Evolutionary conservation across 176 grass and related monocot genomes (phyloP), one percentile per base, ranked within the genome.

Genomic region (Oryza officinalis): DNA sequence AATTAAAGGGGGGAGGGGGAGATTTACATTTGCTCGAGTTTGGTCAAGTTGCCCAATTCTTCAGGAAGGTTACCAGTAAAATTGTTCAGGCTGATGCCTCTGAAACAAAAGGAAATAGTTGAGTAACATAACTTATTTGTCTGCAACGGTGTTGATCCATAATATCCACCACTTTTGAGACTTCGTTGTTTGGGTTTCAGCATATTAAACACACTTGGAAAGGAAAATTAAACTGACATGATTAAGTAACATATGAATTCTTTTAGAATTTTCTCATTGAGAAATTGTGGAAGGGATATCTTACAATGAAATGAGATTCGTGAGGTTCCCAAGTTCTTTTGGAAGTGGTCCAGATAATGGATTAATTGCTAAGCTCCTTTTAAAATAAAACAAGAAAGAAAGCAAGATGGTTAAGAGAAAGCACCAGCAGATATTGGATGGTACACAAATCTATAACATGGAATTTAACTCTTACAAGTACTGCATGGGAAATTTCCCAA

Each of bases 401-500:
- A 13, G 75, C 63, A 86, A 65, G 0, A 84, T 12, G 15, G 0
- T 20, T 67, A 63, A 65, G 49, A 37, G 22, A 59, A 38, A 38
- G 47, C 31, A 46, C 13, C 11, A 27, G 68, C 2, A 2, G 45
- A 22, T 50, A 38, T 2, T 38, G n/a, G 25, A 80, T 18, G 5
- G 33, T 1, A 66, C 3, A n/a, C 10, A 13, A 77, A 69, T 28
- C 2, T 17, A 66, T 6, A 38, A 80, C 17, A 22, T 33, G 6
- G 20, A 81, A 45, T 67, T 11, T 57, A 52, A n/a, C 28, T 50
- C 81, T 26, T 79, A 94, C 89, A 91, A 43, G 77, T 89, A 85
- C 60, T 85, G 77, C 92, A 94, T 76, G n/a, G 41, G 31, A 82
- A 91, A 67, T 66, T 94, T 79, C 8, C 89, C 89, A 5, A 94